Evolutionary conservation across 805 yeast species (phyloP).

Genomic region (Zygosaccharomyces siamensis): DNA sequence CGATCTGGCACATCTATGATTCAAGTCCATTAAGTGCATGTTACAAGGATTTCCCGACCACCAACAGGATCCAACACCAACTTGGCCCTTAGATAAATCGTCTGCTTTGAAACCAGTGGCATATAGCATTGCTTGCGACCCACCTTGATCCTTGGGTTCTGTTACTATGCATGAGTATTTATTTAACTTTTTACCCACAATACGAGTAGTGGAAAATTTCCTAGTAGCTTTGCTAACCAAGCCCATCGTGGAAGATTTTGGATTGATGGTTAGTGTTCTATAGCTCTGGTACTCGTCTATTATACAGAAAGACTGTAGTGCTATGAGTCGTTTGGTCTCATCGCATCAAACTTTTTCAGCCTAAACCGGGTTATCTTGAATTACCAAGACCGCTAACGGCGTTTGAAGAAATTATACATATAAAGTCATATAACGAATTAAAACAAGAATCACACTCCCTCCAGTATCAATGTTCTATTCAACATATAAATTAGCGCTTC

Average conservation of each 20-base stretch:
- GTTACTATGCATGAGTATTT: constrained; percentile 80
- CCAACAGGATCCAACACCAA: constrained; percentile 98
- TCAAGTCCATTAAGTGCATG: constrained; percentile 90
- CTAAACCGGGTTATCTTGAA: background rate
- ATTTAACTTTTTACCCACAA: constrained; percentile 46
- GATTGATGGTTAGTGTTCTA: too few species aligned
- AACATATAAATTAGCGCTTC: background rate
- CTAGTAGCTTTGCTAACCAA: constrained; percentile 16
- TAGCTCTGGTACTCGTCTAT: background rate
- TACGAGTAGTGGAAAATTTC: constrained; percentile 26
- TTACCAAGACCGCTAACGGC: background rate
- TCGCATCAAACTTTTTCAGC: background rate
- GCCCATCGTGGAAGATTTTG: constrained; percentile 45
- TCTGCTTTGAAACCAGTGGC: constrained; percentile 89
- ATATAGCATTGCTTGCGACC: constrained; percentile 95
- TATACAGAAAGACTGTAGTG: background rate
- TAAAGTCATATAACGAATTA: background rate
- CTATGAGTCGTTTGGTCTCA: background rate
- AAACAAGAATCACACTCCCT: too few species aligned
- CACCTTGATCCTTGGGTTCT: constrained; percentile 93
- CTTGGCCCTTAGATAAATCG: constrained; percentile 85
- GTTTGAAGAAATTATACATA: background rate
- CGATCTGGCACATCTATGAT: constrained; percentile 69
- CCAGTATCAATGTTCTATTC: too few species aligned
- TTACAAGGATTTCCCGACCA: constrained; percentile 99